These are phyloP conservation scores for Barnettozyma vustinii DNA, from an alignment of 805 yeast species.

Conservation along the genomic window DNA sequence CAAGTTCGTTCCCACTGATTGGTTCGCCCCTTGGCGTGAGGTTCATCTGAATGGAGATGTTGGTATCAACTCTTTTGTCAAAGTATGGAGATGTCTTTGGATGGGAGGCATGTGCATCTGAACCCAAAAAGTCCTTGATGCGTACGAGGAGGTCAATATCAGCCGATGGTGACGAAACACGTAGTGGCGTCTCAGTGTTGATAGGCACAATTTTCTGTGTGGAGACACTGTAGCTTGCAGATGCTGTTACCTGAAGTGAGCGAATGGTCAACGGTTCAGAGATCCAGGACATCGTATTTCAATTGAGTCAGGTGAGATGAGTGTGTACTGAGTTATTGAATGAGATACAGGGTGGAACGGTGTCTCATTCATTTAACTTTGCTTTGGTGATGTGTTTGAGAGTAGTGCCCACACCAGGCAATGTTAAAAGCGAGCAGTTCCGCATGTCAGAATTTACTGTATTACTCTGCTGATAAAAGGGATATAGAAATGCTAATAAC, in stretches of 20 bases:
- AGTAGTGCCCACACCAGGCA: too few relatives aligned
- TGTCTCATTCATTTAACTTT: too few relatives aligned
- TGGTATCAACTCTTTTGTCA: slow-evolving; percentile 21
- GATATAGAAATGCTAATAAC: too few relatives aligned
- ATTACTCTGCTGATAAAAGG: too few relatives aligned
- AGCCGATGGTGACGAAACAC: slow-evolving; percentile 35
- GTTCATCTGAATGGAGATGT: slow-evolving; percentile 32
- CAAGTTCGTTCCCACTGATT: slow-evolving; percentile 45
- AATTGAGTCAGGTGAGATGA: background rate
- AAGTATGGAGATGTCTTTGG: slow-evolving; percentile 22
- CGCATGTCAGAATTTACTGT: too few relatives aligned
- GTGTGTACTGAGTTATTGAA: too few relatives aligned
- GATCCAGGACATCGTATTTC: background rate
- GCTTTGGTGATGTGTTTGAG: too few relatives aligned
- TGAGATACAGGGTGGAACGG: too few relatives aligned
- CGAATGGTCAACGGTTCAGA: background rate
- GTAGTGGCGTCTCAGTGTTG: slow-evolving; percentile 35
- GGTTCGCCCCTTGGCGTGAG: slow-evolving; percentile 34
- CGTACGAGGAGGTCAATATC: slow-evolving; percentile 35
- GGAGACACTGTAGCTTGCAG: slow-evolving; percentile 5
- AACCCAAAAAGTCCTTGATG: slow-evolving; percentile 43
- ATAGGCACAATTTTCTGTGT: slow-evolving; percentile 35
- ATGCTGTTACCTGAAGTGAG: slow-evolving; percentile 10
- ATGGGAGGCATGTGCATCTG: slow-evolving; percentile 30
- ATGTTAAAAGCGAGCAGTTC: too few relatives aligned